Conservation (phyloP, 306 rosid genomes). For the Ceratonia siliqua region DNA sequence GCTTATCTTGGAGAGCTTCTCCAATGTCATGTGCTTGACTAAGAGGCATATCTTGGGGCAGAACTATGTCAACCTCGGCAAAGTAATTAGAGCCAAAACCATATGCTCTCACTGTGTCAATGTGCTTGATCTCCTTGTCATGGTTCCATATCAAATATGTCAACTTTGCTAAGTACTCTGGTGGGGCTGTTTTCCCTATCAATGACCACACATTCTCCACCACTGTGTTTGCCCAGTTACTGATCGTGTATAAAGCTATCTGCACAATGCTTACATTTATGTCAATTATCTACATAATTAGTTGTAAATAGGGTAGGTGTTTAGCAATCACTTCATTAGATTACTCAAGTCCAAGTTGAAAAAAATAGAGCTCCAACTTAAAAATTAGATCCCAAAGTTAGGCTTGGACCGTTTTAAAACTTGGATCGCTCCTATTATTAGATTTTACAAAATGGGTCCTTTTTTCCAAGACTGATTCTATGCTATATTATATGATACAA, state of each 20-base stretch:
- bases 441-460: too few species aligned
- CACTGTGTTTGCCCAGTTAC: slow-evolving; percentile 85
- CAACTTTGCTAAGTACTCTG: slow-evolving; percentile 78
- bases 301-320: neutral
- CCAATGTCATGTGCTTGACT: slow-evolving; percentile 80
- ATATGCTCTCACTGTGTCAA: slow-evolving; percentile 80
- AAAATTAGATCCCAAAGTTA: too few species aligned
- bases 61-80: slow-evolving; percentile 83
- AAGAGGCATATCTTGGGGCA: slow-evolving; percentile 64
- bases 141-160: slow-evolving; percentile 90
- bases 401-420: too few species aligned
- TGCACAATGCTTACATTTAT: slow-evolving; percentile 29
- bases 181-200: slow-evolving; percentile 82
- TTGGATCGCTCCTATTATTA: too few species aligned
- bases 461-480: too few species aligned
- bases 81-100: slow-evolving; percentile 79
- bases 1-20: slow-evolving; percentile 86
- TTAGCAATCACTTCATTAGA: too few species aligned
- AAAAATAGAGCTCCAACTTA: too few species aligned
- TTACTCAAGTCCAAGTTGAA: too few species aligned
- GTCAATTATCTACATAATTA: neutral
- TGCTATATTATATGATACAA: too few species aligned
- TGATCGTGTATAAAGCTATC: slow-evolving; percentile 85
- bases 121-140: slow-evolving; percentile 67
- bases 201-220: slow-evolving; percentile 89